Base-by-base conservation (phyloP, 345 rosid species). In the Crucihimalaya himalaica region DNA sequence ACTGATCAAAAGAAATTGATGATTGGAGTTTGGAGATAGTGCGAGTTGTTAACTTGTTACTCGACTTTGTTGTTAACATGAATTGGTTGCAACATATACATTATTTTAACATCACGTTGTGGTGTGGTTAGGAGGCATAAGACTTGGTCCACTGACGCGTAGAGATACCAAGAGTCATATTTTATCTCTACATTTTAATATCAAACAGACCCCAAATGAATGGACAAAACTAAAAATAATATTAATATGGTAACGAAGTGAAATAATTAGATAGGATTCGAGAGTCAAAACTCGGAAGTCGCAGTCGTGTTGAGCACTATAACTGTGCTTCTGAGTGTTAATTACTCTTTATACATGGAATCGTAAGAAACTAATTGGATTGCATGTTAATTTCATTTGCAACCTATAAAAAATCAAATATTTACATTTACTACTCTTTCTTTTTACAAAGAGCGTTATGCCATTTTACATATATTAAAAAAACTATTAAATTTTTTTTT, bases 61-160 rank as follows among this genome's bases (percentile, higher is more conserved):
- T 51, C 16, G 20, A 51, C 29, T 40, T 39, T 60, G 56, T 50
- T 66, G 29, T 50, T 67, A 28, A 15, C 57, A 64, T 64, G 70
- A 54, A 73, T 32, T 55, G 23, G 70, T 53, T 72, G 45, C 27
- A 66, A 37, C 20, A 27, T 25, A 14, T 34, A 37, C 10, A 10
- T 13, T 68, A 60, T 16, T 32, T 51, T 31, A 51, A 16, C 14
- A 68, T 11, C 23, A 61, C 63, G 57, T 31, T 42, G 79, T 68
- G 70, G 57, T 68, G 69, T 61, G 50, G 74, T 60, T 75, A 52
- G 64, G 50, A 75, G 56, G 56, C 74, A 61, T 16, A 9, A 40
- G 79, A 75, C 70, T 68, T 61, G 74, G 50, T 75, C 79, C 32
- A 68, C 57, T 61, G 60, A 68, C 74, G 50, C 70, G 70, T 75